phyloP scores from a whole-genome alignment of 1,284 basidiomycete species.

The Dichomitus squalens region DNA sequence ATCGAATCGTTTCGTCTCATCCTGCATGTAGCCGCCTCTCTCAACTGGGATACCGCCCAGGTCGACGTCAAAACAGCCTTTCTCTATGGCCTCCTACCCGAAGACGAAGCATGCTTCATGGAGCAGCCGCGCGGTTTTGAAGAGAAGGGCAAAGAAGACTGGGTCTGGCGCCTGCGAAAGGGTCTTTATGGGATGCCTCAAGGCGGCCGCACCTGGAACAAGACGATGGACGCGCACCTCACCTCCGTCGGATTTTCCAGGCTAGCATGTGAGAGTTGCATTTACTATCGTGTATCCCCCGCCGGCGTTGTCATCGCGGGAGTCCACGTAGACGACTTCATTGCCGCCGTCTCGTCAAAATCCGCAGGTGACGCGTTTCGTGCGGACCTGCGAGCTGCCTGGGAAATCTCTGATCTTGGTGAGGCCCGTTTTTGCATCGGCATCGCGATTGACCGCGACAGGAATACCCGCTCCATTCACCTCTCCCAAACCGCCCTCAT shows the following conservation, averaged over 20 bases:
- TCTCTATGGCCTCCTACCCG: conserved; percentile 40
- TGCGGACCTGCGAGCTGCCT: conserved; percentile 26
- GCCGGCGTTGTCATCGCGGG: conserved; percentile 32
- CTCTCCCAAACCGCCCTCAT: conserved; percentile 32
- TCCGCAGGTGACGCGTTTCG: conserved; percentile 26
- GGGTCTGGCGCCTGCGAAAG: conserved; percentile 8
- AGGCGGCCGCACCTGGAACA: conserved; percentile 26
- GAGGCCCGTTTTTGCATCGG: conserved; percentile 35
- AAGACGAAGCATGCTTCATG: conserved; percentile 39
- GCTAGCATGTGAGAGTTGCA: conserved; percentile 28
- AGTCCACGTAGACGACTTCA: neutral
- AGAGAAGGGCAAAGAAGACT: conserved; percentile 18
- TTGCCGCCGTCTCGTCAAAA: neutral
- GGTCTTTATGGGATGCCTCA: conserved; percentile 29
- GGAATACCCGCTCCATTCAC: conserved; percentile 23
- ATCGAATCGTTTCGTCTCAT: conserved; percentile 14
- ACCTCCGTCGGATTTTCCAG: conserved; percentile 19
- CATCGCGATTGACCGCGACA: conserved; percentile 32
- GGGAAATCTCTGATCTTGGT: conserved; percentile 36
- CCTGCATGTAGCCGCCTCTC: conserved; percentile 5
- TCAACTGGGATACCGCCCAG: conserved; percentile 21
- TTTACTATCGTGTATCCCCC: conserved; percentile 31
- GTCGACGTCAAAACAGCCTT: conserved; percentile 52
- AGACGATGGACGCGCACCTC: neutral
- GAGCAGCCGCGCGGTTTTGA: conserved; percentile 39